Percentiles rank a stretch among this genome's conserved stretches.
Conservation (phyloP, 192 early-diverging fungal genomes). For the Entophlyctis luteolus region DNA sequence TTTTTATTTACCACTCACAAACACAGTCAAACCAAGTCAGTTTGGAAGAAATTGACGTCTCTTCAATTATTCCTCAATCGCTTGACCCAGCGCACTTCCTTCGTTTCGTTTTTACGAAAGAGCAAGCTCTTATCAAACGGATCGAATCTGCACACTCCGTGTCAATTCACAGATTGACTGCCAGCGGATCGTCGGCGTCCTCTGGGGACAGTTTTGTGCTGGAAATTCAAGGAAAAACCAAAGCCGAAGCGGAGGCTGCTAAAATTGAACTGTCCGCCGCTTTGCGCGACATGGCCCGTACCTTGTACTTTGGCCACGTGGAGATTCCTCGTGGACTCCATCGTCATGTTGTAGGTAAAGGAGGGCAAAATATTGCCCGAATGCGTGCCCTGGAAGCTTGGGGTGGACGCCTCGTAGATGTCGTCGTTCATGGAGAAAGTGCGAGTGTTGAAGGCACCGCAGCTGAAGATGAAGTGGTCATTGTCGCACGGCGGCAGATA, state of each 20-base stretch:
- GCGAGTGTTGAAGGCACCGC: no score
- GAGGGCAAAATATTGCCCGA: conserved; percentile 79
- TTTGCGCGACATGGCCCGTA: conserved; percentile 51
- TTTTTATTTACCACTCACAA: no score
- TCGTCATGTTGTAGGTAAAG: conserved; percentile 75
- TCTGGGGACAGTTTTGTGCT: conserved; percentile 52
- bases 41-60: conserved; percentile 70
- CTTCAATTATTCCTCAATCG: conserved; percentile 45
- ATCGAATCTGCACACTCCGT: conserved; percentile 67
- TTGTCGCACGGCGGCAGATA: conserved; percentile 69
- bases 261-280: conserved; percentile 50
- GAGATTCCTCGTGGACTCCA: conserved; percentile 77
- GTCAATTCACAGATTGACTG: conserved; percentile 13
- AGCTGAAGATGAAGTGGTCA: conserved; percentile 66
- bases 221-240: conserved; percentile 74
- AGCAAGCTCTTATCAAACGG: conserved; percentile 65
- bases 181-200: not conserved
- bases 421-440: conserved; percentile 70
- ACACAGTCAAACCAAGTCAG: conserved; percentile 64
- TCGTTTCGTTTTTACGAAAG: conserved; percentile 66
- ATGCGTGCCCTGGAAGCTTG: conserved; percentile 69
- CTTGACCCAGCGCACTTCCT: conserved; percentile 57
- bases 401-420: conserved; percentile 59
- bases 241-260: conserved; percentile 61
- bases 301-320: conserved; percentile 60